Conservation (phyloP, 768 basidiomycete genomes). For the Holtermannia corniformis region DNA sequence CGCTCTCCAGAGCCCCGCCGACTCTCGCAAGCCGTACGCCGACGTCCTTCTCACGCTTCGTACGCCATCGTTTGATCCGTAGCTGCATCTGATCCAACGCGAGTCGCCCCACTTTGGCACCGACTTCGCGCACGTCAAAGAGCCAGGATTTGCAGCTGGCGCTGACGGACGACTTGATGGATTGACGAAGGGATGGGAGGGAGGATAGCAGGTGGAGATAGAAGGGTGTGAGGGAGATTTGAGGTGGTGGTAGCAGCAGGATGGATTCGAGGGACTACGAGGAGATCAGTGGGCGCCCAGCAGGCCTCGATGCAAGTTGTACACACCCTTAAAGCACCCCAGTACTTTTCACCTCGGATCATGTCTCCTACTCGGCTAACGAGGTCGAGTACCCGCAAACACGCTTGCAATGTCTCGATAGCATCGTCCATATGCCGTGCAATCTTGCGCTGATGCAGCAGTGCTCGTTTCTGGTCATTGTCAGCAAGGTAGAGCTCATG, state of each 20-base stretch:
- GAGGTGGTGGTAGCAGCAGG: constrained; percentile 75
- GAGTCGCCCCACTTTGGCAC: constrained; percentile 70
- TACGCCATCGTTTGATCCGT: constrained; percentile 71
- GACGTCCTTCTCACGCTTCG: constrained; percentile 72
- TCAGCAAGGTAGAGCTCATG: background rate
- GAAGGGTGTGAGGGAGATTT: constrained; percentile 83
- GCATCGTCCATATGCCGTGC: constrained; percentile 92
- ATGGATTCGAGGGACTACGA: constrained; percentile 87
- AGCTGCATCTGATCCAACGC: constrained; percentile 84
- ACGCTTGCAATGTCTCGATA: constrained; percentile 89
- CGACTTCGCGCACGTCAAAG: constrained; percentile 82
- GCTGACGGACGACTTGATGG: constrained; percentile 88
- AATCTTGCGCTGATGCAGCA: constrained; percentile 84
- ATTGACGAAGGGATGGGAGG: constrained; percentile 73
- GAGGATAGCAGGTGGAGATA: constrained; percentile 86
- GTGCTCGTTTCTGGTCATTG: constrained; percentile 57
- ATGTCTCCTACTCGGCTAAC: constrained; percentile 86
- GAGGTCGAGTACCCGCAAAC: constrained; percentile 82
- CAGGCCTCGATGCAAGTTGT: background rate
- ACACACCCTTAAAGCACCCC: constrained; percentile 89
- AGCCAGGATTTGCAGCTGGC: constrained; percentile 96
- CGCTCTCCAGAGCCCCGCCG: constrained; percentile 83
- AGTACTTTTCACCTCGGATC: constrained; percentile 87
- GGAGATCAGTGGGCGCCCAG: background rate
- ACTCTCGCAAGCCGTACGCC: constrained; percentile 65